phyloP scores from a whole-genome alignment of 345 rosid genomes.

The Populus deltoides region DNA sequence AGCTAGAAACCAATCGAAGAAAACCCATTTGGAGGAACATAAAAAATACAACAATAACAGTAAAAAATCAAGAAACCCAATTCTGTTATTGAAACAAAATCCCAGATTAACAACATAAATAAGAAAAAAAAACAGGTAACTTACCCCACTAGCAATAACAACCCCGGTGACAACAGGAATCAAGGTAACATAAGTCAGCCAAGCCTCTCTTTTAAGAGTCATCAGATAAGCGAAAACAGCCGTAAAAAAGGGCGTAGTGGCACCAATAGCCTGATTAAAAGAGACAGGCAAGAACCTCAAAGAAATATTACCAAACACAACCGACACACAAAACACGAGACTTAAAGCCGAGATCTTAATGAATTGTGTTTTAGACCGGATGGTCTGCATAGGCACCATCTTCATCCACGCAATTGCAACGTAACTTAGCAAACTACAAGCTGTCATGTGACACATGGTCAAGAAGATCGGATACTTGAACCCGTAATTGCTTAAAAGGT shows the following conservation, averaged over 20 bases:
- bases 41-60: background rate
- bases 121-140: background rate
- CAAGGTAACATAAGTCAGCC: conserved; percentile 89
- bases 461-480: conserved; percentile 98
- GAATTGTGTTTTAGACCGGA: conserved; percentile 83
- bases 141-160: conserved; percentile 97
- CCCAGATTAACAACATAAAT: background rate
- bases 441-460: conserved; percentile 99
- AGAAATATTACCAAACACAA: conserved; percentile 88
- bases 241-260: conserved; percentile 97
- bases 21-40: background rate
- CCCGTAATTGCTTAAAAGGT: conserved; percentile 85
- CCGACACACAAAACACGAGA: conserved; percentile 91
- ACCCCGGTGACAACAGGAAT: conserved; percentile 95
- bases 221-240: conserved; percentile 93
- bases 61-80: background rate
- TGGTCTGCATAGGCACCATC: conserved; percentile 98
- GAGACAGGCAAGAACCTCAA: conserved; percentile 82
- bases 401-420: conserved; percentile 92
- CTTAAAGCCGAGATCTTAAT: conserved; percentile 86
- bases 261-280: conserved; percentile 93
- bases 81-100: background rate
- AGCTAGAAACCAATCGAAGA: background rate
- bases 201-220: conserved; percentile 84
- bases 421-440: conserved; percentile 88